Evolutionary conservation across 2,329 filamentous ascomycete genomes (phyloP), one percentile per base, ranked within the genome.

Genomic region (Xylariaceae sp.): DNA sequence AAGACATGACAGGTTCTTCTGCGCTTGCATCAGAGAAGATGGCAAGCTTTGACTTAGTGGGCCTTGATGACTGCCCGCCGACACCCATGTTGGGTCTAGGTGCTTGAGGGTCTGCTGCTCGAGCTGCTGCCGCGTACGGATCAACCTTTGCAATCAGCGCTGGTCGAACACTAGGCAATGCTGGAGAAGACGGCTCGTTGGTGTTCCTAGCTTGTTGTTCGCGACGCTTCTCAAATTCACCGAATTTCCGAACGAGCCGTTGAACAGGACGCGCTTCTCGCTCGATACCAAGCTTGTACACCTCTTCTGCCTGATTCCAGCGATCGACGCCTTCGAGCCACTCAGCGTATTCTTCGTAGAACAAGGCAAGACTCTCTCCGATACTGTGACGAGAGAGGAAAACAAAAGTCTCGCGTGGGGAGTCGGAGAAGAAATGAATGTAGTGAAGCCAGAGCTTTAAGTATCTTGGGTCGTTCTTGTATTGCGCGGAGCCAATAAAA

Each of bases 401-500:
- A 43, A 94, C 84, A 68, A 92, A 99, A 0, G 89, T 90, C 71
- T 99, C 94, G 47, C 93, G 86, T 2, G 93, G 92, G n/a, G 90
- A 79, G 67, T 97, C 94, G 5, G 90, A 89, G 72, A 97, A 97
- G 63, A 97, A 83, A 47, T 87, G 82, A 64, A 97, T 95, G 71
- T 97, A 99, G 65, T 92, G 86, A 31, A 97, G 78, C 94, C 94
- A 99, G 46, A 99, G 71, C 69, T 90, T 93, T 51, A 99, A 74
- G 69, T 99, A 99, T 62, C 94, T 82, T 2, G 91, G 90, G 67
- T 99, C 94, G 67, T 97, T 96, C 71, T 89, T 94, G 78, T 97
- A 97, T 68, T 96, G 89, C 42, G 84, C 66, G 1, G 88, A 88
- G n/a, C 82, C 82, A 56, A 96, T 84, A 69, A 99, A 97, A 0